Conservation (phyloP, 2,329 filamentous ascomycete genomes). For the Neonectria faginata region DNA sequence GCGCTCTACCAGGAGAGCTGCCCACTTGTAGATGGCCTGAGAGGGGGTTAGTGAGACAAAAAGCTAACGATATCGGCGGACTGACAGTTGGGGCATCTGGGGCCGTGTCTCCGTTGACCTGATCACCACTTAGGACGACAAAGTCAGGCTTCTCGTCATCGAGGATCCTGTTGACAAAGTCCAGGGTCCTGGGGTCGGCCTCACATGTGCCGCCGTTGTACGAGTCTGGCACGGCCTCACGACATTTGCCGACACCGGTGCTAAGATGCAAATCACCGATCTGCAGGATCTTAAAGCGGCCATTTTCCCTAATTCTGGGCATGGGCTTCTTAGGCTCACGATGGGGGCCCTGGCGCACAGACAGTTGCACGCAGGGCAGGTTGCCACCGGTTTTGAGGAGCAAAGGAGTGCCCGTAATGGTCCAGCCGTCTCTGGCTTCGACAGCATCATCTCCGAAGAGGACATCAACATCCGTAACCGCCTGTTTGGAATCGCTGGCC, state of each 20-base stretch:
- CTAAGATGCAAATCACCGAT: conserved; percentile 93
- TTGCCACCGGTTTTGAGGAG: conserved; percentile 73
- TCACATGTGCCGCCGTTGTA: conserved; percentile 84
- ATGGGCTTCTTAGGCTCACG: conserved; percentile 74
- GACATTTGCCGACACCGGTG: conserved; percentile 86
- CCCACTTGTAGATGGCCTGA: conserved; percentile 92
- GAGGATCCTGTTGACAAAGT: conserved; percentile 85
- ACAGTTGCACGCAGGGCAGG: conserved; percentile 78
- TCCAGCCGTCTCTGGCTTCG: conserved; percentile 89
- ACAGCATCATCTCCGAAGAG: conserved; percentile 92
- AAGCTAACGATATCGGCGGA: conserved; percentile 7
- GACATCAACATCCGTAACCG: conserved; percentile 85
- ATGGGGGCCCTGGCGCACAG: conserved; percentile 78
- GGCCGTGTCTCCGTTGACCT: conserved; percentile 93
- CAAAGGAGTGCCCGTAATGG: conserved; percentile 78
- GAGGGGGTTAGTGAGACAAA: conserved; percentile 27
- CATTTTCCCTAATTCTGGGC: conserved; percentile 85
- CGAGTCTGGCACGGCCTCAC: conserved; percentile 83
- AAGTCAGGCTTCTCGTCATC: conserved; percentile 95
- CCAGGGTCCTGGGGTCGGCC: conserved; percentile 89
- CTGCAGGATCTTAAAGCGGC: conserved; percentile 97
- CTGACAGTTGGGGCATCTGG: conserved; percentile 87
- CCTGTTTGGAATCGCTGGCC: conserved; percentile 78
- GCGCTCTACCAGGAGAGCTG: conserved; percentile 83
- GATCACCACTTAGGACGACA: conserved; percentile 91